Evolutionary conservation across 176 grass and related monocot species (phyloP).

Genomic region (Sorghum bicolor): Sorghum_bicolor_NCBIv3 NC_012874.2:8995001-8995500

Average conservation of each 20-base stretch:
- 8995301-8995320: conserved; percentile 88
- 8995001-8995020: conserved; percentile 78
- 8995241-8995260: conserved; percentile 50
- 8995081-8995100: conserved; percentile 34
- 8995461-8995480: conserved; percentile 74
- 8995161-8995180: background rate
- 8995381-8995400: conserved; percentile 38
- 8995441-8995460: conserved; percentile 79
- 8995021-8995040: conserved; percentile 50
- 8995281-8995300: conserved; percentile 58
- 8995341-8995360: conserved; percentile 92
- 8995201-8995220: rapidly evolving
- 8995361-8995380: background rate
- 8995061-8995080: conserved; percentile 2
- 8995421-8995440: conserved; percentile 84
- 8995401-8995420: conserved; percentile 58
- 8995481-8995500: conserved; percentile 21
- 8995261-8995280: conserved; percentile 76
- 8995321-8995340: conserved; percentile 88
- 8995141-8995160: background rate
- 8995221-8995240: background rate
- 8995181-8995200: background rate
- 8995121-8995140: conserved; percentile 26
- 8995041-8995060: background rate
- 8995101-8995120: conserved; percentile 35